Conservation (phyloP, 208 protist genomes). For the Acanthamoeba triangularis region DNA sequence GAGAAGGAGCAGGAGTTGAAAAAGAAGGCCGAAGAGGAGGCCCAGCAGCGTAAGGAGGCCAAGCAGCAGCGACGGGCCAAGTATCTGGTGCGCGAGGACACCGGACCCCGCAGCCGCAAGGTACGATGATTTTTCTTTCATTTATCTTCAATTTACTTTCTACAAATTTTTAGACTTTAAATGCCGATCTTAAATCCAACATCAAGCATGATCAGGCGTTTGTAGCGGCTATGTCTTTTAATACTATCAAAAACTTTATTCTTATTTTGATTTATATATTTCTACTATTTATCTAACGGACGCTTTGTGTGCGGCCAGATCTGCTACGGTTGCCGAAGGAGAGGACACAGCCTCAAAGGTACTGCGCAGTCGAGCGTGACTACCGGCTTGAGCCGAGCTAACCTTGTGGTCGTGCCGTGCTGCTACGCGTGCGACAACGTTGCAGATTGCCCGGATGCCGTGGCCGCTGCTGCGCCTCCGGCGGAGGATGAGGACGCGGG, state of each 20-base stretch:
- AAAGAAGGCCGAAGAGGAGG: background rate
- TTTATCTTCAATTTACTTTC: background rate
- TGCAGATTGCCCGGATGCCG: conserved; percentile 12
- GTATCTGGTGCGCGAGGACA: background rate
- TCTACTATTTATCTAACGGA: background rate
- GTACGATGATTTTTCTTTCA: background rate
- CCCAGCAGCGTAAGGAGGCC: background rate
- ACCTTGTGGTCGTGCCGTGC: background rate
- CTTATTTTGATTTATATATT: no score
- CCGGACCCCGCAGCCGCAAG: conserved; percentile 3
- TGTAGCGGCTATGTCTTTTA: background rate
- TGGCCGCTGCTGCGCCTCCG: background rate
- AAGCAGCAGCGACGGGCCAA: conserved; percentile 4
- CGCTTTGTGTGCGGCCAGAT: background rate
- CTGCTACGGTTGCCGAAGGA: conserved; percentile 12
- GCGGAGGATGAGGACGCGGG: background rate
- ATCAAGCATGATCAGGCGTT: background rate
- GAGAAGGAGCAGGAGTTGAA: background rate
- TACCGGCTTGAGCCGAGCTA: background rate
- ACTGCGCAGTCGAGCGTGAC: no score
- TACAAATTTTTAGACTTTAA: background rate
- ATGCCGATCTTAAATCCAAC: no score
- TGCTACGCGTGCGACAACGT: no score
- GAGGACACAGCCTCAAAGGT: conserved; percentile 22
- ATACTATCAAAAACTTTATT: no score